Conservation (phyloP, 2,329 filamentous ascomycete genomes). For the Colletotrichum simmondsii region DNA sequence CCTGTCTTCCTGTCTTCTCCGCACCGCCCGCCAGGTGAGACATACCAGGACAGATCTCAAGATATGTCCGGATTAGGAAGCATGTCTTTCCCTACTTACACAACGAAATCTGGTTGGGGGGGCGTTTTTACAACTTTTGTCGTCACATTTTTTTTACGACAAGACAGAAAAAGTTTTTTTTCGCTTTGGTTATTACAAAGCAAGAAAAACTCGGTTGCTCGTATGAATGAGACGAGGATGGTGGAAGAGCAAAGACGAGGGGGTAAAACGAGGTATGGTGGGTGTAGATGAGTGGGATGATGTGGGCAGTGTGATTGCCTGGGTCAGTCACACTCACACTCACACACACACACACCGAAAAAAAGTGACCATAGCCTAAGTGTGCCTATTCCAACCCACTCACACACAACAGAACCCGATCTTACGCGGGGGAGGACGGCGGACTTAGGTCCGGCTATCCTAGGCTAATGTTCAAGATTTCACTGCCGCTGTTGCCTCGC, state of each 20-base stretch:
- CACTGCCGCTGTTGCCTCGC: background rate
- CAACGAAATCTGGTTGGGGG: background rate
- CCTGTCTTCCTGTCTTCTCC: background rate
- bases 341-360: background rate
- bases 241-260: background rate
- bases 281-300: background rate
- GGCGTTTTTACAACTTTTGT: background rate
- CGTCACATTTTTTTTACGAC: background rate
- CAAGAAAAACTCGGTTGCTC: background rate
- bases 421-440: background rate
- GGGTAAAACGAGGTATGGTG: background rate
- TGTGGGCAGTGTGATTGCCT: background rate
- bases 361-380: background rate
- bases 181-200: conserved; percentile 1
- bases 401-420: background rate
- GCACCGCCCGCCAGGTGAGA: conserved; percentile 4
- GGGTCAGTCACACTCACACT: conserved; percentile 1
- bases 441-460: background rate
- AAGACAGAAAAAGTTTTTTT: background rate
- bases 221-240: background rate
- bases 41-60: background rate
- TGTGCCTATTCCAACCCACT: background rate
- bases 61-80: conserved; percentile 27
- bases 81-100: conserved; percentile 2
- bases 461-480: background rate